phyloP scores from a whole-genome alignment of 1,284 basidiomycete genomes.

The Melampsora americana region DNA sequence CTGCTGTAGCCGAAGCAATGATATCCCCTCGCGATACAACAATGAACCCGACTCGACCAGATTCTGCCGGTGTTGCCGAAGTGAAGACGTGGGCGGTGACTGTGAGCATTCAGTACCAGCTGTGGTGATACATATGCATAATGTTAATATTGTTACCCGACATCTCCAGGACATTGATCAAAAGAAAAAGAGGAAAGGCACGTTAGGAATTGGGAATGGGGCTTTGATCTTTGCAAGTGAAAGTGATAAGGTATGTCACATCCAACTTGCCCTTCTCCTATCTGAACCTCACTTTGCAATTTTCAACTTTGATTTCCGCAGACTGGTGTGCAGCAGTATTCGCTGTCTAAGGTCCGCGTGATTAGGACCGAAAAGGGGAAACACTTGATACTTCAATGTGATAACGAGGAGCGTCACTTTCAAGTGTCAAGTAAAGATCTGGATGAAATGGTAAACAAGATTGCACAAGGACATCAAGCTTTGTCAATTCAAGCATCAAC shows the following conservation, averaged over 20 bases:
- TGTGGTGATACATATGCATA: background rate
- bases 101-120: conserved; percentile 52
- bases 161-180: conserved; percentile 68
- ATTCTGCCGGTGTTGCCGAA: conserved; percentile 59
- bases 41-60: background rate
- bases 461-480: conserved; percentile 57
- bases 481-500: conserved; percentile 53
- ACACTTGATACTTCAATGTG: conserved; percentile 73
- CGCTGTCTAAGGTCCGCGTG: conserved; percentile 56
- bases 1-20: conserved; percentile 57
- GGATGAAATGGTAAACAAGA: conserved; percentile 51
- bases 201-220: conserved; percentile 84
- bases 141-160: conserved; percentile 4
- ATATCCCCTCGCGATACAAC: conserved; percentile 55
- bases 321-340: conserved; percentile 91
- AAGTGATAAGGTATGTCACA: conserved; percentile 76
- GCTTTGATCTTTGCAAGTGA: conserved; percentile 93
- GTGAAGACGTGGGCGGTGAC: conserved; percentile 88
- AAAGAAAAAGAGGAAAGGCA: conserved; percentile 97
- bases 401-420: conserved; percentile 48
- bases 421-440: conserved; percentile 41
- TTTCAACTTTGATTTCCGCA: conserved; percentile 52
- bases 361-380: conserved; percentile 73
- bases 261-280: background rate
- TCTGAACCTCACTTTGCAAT: conserved; percentile 7